Conservation (phyloP, 2,329 filamentous ascomycete species). For the Bipolaris oryzae region DNA sequence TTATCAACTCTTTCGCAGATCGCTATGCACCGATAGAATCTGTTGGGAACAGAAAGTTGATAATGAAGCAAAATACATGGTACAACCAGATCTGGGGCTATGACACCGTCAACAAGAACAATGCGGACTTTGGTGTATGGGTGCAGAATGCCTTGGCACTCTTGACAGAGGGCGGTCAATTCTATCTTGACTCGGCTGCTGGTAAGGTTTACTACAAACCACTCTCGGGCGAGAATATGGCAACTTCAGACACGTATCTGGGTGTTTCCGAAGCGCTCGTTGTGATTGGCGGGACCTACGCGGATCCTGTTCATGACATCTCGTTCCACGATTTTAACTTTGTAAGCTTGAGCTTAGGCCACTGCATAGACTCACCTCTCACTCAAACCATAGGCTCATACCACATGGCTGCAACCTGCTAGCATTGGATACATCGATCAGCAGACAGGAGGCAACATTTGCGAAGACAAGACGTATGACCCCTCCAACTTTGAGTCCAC, state of each 20-base stretch:
- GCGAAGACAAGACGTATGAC: conserved; percentile 23
- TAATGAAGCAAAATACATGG: conserved; percentile 24
- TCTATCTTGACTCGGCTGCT: conserved; percentile 20
- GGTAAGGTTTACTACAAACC: conserved; percentile 24
- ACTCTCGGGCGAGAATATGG: conserved; percentile 20
- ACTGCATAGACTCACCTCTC: conserved; percentile 1
- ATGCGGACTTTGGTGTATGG: conserved; percentile 26
- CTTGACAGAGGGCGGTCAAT: conserved; percentile 22
- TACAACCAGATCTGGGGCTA: conserved; percentile 23
- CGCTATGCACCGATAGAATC: conserved; percentile 18
- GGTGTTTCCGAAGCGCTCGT: conserved; percentile 18
- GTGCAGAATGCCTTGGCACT: conserved; percentile 22
- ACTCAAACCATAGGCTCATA: conserved; percentile 14
- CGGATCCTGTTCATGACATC: conserved; percentile 19
- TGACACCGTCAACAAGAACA: conserved; percentile 15
- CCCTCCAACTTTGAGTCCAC: conserved; percentile 21
- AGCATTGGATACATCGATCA: conserved; percentile 20
- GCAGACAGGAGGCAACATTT: conserved; percentile 22
- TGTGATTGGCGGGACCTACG: conserved; percentile 21
- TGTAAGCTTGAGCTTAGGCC: conserved; percentile 9
- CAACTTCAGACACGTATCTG: conserved; percentile 14
- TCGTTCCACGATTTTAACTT: conserved; percentile 17
- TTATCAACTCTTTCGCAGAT: conserved; percentile 25
- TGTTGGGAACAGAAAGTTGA: conserved; percentile 14
- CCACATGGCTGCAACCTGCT: conserved; percentile 18